Conservation (phyloP, 768 basidiomycete species). For the Harrya chromipes region DNA sequence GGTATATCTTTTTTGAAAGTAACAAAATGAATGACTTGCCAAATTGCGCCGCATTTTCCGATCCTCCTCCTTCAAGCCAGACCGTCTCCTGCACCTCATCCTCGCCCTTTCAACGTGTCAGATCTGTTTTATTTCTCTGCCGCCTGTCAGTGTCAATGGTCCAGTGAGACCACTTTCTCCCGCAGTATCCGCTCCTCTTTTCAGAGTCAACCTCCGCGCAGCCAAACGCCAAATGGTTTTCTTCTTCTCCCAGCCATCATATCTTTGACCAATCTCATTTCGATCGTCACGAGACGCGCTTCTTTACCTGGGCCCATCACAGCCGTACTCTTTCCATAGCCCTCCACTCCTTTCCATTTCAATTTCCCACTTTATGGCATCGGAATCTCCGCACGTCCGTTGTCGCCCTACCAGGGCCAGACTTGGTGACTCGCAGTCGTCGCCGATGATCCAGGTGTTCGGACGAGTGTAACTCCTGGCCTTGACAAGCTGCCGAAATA, state of each 20-base stretch:
- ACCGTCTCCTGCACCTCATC: neutral
- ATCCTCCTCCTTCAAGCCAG: neutral
- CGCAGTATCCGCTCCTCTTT: slow-evolving; percentile 3
- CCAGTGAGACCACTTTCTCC: slow-evolving; percentile 20
- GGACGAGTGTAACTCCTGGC: neutral
- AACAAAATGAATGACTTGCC: neutral
- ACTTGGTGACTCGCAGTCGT: slow-evolving; percentile 7
- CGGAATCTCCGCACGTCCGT: slow-evolving; percentile 18
- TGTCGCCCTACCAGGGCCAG: slow-evolving; percentile 30
- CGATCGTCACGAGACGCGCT: slow-evolving; percentile 12
- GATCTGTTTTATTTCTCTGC: neutral
- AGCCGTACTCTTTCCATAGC: neutral
- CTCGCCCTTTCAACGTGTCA: slow-evolving; percentile 5
- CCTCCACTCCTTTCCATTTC: slow-evolving; percentile 17
- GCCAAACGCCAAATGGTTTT: slow-evolving; percentile 24
- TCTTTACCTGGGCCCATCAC: neutral
- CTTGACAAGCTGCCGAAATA: slow-evolving; percentile 16
- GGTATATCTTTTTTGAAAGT: neutral
- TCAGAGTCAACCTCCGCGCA: too few species aligned
- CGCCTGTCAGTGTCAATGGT: neutral
- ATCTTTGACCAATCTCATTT: slow-evolving; percentile 15
- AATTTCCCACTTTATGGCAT: slow-evolving; percentile 18
- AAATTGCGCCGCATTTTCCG: slow-evolving; percentile 1
- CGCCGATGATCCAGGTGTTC: slow-evolving; percentile 1
- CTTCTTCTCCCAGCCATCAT: slow-evolving; percentile 1